Evolutionary conservation across 352 stramenopile genomes (phyloP), one percentile per base, ranked within the genome.

Genomic region (Phytopythium chamaehyphon): DNA sequence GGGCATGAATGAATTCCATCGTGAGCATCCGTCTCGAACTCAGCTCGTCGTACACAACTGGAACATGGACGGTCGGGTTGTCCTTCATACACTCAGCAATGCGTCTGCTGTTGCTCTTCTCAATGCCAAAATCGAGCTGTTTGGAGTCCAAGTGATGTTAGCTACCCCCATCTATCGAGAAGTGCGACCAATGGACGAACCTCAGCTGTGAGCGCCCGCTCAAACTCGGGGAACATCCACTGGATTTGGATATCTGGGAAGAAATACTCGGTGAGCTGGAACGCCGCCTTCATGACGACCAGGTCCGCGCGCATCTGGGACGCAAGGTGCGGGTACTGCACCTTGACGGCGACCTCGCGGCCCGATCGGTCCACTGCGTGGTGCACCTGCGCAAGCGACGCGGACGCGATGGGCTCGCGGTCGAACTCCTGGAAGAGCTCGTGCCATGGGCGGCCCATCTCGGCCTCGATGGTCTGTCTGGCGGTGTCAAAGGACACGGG

Each of bases 1-100:
- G 93, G 5, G 95, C 97, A 50, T 90, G 68, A 58, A 99, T 97
- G 65, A 98, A 99, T 63, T 96, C 85, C 97, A 99, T 99, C 12
- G 88, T 97, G 16, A 99, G 75, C 42, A 99, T 82, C 36, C 88
- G 66, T 43, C 79, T 69, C n/a, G 84, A 83, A 36, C 92, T 98
- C 35, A 93, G 70, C 10, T 96, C 67, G 50, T 91, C 83, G 63
- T 87, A 89, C 22, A 93, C 80, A 12, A 81, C 61, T 0, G 95
- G 96, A 11, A 99, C 85, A 35, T 75, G 84, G 28, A 86, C 89
- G 42, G 51, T 57, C 8, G 38, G 26, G 47, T 83, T 83, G 59
- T 76, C 62, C 42, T 69, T 65, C 2, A 96, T 63, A n/a, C 75
- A 78, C 15, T 54, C 40, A 12, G 71, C 66, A 51, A 90, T 85